Evolutionary conservation across 305 asterid genomes (phyloP).

Genomic region (Fraxinus platypoda): DNA sequence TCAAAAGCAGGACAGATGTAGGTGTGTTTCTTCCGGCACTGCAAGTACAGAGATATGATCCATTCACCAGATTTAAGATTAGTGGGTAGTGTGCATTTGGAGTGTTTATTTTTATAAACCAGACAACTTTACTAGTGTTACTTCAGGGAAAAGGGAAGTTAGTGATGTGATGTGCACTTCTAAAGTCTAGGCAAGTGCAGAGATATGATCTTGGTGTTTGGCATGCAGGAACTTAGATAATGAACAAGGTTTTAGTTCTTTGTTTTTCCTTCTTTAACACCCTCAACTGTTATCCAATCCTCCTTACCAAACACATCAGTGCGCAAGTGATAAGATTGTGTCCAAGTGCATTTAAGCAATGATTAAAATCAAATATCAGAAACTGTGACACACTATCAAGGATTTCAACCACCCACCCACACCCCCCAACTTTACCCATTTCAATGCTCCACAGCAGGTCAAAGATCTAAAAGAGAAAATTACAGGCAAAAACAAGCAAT

Average conservation of each 20-base stretch:
- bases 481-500: slow-evolving; percentile 34
- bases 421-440: neutral
- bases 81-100: slow-evolving; percentile 46
- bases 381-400: neutral
- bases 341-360: neutral
- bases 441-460: neutral
- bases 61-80: slow-evolving; percentile 54
- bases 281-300: neutral
- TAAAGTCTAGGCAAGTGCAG: neutral
- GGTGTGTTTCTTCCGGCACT: slow-evolving; percentile 97
- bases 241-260: neutral
- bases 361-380: neutral
- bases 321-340: neutral
- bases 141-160: neutral
- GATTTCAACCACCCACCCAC: neutral
- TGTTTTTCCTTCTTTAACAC: neutral
- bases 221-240: neutral
- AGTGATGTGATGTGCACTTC: neutral
- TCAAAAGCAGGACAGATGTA: slow-evolving; percentile 77
- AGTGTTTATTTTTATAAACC: slow-evolving; percentile 12
- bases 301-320: neutral
- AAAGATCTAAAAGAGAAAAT: neutral
- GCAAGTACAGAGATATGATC: slow-evolving; percentile 52
- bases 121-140: neutral
- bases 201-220: neutral